Conservation (phyloP, 441 rosid species). For the Breynia disticha region DNA sequence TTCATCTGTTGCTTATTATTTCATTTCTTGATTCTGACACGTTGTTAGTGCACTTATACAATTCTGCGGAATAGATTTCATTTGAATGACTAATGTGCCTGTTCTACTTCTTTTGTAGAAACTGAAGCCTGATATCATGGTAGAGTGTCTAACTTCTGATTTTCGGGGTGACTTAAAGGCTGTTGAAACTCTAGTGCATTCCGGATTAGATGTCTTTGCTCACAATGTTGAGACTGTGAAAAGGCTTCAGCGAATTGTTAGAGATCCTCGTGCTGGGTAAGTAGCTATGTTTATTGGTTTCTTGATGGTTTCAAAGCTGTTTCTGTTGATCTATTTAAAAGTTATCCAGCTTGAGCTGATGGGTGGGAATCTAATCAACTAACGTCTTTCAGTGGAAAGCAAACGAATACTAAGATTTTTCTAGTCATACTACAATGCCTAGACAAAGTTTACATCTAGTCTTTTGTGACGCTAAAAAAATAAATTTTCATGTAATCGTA, state of each 20-base stretch:
- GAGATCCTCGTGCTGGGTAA: constrained; percentile 98
- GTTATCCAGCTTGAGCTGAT: too few species aligned
- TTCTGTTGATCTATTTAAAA: not conserved
- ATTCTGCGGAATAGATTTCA: constrained; percentile 4
- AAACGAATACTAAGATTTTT: too few species aligned
- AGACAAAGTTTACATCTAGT: too few species aligned
- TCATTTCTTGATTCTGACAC: not conserved
- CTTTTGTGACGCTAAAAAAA: too few species aligned
- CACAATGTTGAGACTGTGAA: constrained; percentile 93
- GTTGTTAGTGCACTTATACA: not conserved
- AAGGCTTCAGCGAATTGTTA: constrained; percentile 86
- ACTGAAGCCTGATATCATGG: constrained; percentile 85
- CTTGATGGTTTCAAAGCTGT: not conserved
- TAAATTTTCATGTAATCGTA: too few species aligned
- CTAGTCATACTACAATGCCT: too few species aligned
- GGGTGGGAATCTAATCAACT: too few species aligned
- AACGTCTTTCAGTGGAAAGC: too few species aligned
- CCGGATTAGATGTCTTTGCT: constrained; percentile 93
- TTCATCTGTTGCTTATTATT: not conserved
- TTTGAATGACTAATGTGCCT: constrained; percentile 5
- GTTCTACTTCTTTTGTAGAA: constrained; percentile 32
- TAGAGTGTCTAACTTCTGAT: constrained; percentile 95
- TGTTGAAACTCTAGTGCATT: constrained; percentile 67
- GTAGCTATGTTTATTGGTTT: constrained; percentile 13
- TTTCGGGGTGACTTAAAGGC: constrained; percentile 89